These are phyloP conservation scores for Apiospora koreana DNA, from an alignment of 2,329 filamentous ascomycete species.

Conservation along the genomic window DNA sequence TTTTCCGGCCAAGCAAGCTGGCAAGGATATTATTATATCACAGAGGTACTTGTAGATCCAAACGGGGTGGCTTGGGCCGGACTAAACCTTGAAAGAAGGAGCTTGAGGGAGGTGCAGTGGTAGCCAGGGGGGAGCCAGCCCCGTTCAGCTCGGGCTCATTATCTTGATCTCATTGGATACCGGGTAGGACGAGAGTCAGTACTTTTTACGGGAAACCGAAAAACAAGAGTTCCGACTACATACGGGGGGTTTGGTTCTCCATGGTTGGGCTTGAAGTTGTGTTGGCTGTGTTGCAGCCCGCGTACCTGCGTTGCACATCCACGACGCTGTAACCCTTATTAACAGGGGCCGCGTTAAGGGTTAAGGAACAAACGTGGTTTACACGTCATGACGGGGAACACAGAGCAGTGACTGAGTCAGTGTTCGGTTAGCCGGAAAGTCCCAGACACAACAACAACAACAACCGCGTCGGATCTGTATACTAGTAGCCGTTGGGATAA, in stretches of 20 bases:
- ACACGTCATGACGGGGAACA: background rate
- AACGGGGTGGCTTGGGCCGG: slow-evolving; percentile 2
- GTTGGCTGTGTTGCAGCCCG: background rate
- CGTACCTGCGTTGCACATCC: slow-evolving; percentile 7
- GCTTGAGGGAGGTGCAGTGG: background rate
- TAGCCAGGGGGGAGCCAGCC: background rate
- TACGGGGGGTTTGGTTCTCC: too few relatives aligned
- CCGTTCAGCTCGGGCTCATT: background rate
- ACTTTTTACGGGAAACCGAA: background rate
- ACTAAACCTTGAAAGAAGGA: background rate
- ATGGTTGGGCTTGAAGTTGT: background rate
- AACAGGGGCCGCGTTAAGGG: background rate
- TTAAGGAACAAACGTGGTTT: background rate
- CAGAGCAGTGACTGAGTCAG: background rate
- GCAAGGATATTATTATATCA: background rate
- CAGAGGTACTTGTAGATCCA: background rate
- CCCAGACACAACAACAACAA: background rate
- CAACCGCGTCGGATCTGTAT: background rate
- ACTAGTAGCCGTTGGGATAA: background rate
- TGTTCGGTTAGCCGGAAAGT: background rate
- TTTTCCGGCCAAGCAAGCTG: background rate
- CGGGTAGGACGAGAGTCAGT: background rate
- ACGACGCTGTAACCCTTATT: background rate
- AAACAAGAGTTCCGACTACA: too few relatives aligned
- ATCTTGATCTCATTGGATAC: background rate